phyloP scores from a whole-genome alignment of 176 grass and related monocot genomes.

The Juncus inflexus region DNA sequence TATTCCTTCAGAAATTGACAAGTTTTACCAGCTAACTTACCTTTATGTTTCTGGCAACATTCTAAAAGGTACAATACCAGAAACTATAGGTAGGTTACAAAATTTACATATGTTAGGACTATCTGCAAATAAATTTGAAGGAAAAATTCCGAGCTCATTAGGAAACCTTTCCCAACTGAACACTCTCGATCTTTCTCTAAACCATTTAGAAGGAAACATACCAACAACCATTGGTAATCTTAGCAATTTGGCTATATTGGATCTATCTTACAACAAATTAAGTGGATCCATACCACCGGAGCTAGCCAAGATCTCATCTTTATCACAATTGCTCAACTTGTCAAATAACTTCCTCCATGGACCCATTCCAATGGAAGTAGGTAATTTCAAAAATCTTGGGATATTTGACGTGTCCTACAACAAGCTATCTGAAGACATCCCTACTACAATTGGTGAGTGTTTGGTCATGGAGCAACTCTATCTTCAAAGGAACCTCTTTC shows the following conservation, averaged over 20 bases:
- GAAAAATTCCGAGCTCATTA: too few species aligned
- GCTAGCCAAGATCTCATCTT: slow-evolving; percentile 25
- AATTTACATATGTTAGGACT: neutral
- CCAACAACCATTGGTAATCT: slow-evolving; percentile 18
- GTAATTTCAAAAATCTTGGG: slow-evolving; percentile 22
- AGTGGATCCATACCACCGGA: slow-evolving; percentile 25
- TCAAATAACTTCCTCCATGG: slow-evolving; percentile 31
- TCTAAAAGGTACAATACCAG: slow-evolving; percentile 17
- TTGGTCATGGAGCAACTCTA: neutral
- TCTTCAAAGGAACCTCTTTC: neutral
- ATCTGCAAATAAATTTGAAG: too few species aligned
- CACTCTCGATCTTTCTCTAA: slow-evolving; percentile 1
- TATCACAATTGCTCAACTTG: slow-evolving; percentile 20
- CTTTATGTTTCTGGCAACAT: neutral
- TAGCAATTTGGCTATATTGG: slow-evolving; percentile 6
- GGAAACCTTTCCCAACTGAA: too few species aligned
- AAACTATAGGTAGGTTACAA: neutral
- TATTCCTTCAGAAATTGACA: slow-evolving; percentile 17
- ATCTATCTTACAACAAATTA: slow-evolving; percentile 32
- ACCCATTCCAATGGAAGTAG: slow-evolving; percentile 19
- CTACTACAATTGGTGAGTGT: neutral
- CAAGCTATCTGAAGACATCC: neutral
- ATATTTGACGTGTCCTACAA: neutral
- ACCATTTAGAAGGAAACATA: slow-evolving; percentile 12
- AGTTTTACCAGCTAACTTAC: neutral